A percentile compares a stretch with the other conserved stretches of the same genome.
phyloP scores from a whole-genome alignment of 768 basidiomycete species.

The Collybiopsis confluens region DNA sequence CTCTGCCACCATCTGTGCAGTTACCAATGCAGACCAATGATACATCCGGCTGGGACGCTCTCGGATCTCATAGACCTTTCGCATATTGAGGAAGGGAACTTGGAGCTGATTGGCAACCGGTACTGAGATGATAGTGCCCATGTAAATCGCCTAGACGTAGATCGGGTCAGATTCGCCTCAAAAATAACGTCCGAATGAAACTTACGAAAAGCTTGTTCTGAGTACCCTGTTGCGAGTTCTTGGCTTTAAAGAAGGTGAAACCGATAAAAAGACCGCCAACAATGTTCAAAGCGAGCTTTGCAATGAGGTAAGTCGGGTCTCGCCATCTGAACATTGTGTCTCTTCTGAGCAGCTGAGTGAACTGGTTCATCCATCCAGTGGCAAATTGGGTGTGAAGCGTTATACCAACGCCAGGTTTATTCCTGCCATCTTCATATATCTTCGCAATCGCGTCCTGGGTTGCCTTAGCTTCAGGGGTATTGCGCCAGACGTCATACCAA shows the following conservation, averaged over 20 bases:
- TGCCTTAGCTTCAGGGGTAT: constrained; percentile 39
- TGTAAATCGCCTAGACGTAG: constrained; percentile 43
- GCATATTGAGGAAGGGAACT: constrained; percentile 52
- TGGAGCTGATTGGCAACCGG: constrained; percentile 58
- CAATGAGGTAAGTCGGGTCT: constrained; percentile 54
- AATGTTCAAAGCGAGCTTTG: constrained; percentile 54
- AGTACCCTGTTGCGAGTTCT: constrained; percentile 49
- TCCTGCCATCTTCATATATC: constrained; percentile 47
- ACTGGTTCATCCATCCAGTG: constrained; percentile 49
- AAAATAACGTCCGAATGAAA: too few relatives aligned
- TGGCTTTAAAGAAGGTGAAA: constrained; percentile 60
- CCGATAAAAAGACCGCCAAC: constrained; percentile 27
- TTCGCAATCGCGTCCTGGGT: constrained; percentile 35
- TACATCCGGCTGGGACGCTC: constrained; percentile 66
- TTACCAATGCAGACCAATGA: constrained; percentile 56
- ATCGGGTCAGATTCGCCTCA: not conserved
- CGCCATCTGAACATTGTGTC: constrained; percentile 48
- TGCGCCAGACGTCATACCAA: constrained; percentile 58
- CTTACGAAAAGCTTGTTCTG: constrained; percentile 66
- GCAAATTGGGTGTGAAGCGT: constrained; percentile 43
- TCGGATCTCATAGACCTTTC: constrained; percentile 63
- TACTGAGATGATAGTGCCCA: constrained; percentile 40
- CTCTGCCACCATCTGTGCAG: constrained; percentile 52
- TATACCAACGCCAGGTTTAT: constrained; percentile 31
- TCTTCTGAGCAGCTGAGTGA: constrained; percentile 38